A percentile compares a stretch with the other conserved stretches of the same genome.
phyloP scores from a whole-genome alignment of 768 basidiomycete genomes.

The Serendipita sp. region DNA sequence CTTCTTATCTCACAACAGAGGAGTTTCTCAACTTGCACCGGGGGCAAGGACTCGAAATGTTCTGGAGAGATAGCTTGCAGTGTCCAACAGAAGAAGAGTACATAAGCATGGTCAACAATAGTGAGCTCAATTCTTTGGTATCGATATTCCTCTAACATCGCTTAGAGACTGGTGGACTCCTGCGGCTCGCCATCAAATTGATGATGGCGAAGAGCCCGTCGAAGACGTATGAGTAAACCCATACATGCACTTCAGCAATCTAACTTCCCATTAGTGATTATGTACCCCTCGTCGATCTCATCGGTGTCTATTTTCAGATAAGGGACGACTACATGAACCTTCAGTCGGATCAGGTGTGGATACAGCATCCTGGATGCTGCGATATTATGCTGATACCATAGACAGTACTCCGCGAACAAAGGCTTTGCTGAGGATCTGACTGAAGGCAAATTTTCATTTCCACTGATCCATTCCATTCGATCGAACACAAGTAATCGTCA shows the following conservation, averaged over 20 bases:
- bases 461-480: constrained; percentile 78
- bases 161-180: constrained; percentile 85
- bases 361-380: background rate
- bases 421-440: constrained; percentile 72
- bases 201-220: constrained; percentile 64
- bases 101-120: constrained; percentile 90
- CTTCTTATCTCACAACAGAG: constrained; percentile 26
- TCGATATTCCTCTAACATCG: background rate
- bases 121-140: constrained; percentile 28
- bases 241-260: background rate
- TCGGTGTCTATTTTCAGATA: constrained; percentile 92
- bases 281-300: constrained; percentile 81
- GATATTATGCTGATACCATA: background rate
- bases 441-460: constrained; percentile 97
- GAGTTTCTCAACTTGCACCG: constrained; percentile 81
- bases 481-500: constrained; percentile 61
- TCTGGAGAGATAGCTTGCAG: constrained; percentile 82
- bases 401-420: constrained; percentile 58
- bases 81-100: constrained; percentile 96
- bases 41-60: constrained; percentile 85
- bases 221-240: constrained; percentile 20
- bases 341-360: constrained; percentile 63
- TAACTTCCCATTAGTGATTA: constrained; percentile 46
- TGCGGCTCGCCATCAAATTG: constrained; percentile 82
- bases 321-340: constrained; percentile 97